phyloP scores from a whole-genome alignment of 1,139 yeast genomes.

The Lipomyces yarrowii region DNA sequence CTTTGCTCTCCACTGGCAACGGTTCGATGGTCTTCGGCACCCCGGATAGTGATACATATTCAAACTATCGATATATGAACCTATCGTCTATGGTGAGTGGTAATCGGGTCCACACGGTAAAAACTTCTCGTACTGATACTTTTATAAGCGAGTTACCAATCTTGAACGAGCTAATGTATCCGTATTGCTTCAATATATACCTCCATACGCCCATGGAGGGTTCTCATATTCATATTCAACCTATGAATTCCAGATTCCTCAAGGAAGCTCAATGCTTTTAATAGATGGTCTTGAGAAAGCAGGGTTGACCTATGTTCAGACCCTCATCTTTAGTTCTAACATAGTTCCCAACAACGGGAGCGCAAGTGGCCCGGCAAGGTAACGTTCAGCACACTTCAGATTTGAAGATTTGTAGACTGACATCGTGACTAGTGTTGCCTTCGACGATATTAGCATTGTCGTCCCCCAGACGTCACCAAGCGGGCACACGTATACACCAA shows the following conservation, averaged over 20 bases:
- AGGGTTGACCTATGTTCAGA: slow-evolving; percentile 4
- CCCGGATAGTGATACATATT: slow-evolving; percentile 1
- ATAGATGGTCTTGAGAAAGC: slow-evolving; percentile 3
- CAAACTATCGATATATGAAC: slow-evolving; percentile 10
- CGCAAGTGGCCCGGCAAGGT: slow-evolving; percentile 7
- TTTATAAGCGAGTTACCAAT: slow-evolving; percentile 3
- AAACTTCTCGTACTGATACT: not conserved
- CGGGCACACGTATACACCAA: not conserved
- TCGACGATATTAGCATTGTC: not conserved
- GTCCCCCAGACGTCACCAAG: slow-evolving; percentile 2
- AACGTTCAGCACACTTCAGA: not conserved
- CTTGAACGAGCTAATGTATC: slow-evolving; percentile 3
- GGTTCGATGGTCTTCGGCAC: slow-evolving; percentile 8
- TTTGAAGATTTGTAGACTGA: not conserved
- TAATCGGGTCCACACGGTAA: too few species aligned
- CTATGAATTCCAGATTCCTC: slow-evolving; percentile 6
- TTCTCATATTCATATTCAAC: slow-evolving; percentile 1
- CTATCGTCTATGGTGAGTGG: slow-evolving; percentile 11
- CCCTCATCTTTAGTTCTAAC: not conserved
- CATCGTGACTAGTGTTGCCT: slow-evolving; percentile 6
- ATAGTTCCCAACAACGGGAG: not conserved
- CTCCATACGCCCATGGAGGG: slow-evolving; percentile 8
- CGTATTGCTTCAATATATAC: slow-evolving; percentile 1
- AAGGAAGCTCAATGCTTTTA: slow-evolving; percentile 1
- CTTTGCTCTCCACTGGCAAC: slow-evolving; percentile 7